Conservation (phyloP, 2,329 filamentous ascomycete genomes). For the Trichoderma hamatum region DNA sequence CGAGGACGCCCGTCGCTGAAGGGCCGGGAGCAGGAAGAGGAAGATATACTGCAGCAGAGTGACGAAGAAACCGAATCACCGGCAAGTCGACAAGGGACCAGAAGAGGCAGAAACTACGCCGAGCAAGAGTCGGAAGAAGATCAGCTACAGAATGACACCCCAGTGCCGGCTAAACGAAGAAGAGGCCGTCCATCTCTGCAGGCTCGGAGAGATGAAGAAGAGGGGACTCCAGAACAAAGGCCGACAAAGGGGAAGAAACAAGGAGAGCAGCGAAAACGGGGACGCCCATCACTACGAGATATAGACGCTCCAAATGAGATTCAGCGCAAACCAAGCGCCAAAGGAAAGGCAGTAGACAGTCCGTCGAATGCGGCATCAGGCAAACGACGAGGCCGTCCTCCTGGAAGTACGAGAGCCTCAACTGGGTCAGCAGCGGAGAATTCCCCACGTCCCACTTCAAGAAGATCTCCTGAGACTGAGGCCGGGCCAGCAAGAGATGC, state of each 20-base stretch:
- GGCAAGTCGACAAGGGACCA: conserved; percentile 15
- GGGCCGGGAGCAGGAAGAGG: conserved; percentile 24
- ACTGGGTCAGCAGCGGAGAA: neutral
- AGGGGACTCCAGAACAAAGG: neutral
- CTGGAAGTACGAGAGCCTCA: conserved; percentile 3
- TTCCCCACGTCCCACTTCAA: neutral
- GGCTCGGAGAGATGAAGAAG: conserved; percentile 8
- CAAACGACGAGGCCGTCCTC: conserved; percentile 17
- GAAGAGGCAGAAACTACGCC: conserved; percentile 31
- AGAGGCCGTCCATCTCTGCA: conserved; percentile 32
- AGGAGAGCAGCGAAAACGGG: conserved; percentile 30
- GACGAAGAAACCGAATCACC: conserved; percentile 17
- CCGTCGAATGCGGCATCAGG: neutral
- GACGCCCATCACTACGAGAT: conserved; percentile 31
- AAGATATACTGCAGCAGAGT: conserved; percentile 17
- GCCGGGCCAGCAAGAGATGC: neutral
- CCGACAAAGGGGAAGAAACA: conserved; percentile 1
- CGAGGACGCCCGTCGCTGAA: conserved; percentile 41
- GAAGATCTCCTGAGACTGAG: neutral
- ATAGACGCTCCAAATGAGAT: conserved; percentile 2
- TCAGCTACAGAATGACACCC: conserved; percentile 29
- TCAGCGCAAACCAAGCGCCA: neutral
- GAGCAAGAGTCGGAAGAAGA: conserved; percentile 27
- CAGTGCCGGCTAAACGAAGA: conserved; percentile 27
- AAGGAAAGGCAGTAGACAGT: neutral